Base-by-base conservation (phyloP, 2,329 filamentous ascomycete species). In the Penicillium occitanis region DNA sequence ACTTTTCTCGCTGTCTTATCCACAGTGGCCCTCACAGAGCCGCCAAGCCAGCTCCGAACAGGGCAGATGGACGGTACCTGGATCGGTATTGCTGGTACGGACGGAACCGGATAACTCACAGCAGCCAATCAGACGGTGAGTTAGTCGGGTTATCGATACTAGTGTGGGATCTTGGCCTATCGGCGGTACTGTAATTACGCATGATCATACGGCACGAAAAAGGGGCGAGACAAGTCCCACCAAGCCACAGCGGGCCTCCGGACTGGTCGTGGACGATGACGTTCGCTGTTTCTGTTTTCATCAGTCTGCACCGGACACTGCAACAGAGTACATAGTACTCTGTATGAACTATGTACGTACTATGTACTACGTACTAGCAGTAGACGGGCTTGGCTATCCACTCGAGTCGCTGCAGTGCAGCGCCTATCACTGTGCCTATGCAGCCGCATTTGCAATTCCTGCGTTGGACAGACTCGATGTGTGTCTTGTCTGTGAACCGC, bases 381-480 rank as follows among this genome's bases (percentile, higher is more conserved):
- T 44, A 46, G 42, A 46, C 22, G 30, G 48, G 48, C 48, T 51
- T 33, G 50, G 50, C 50, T 51, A 33, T 17, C 50, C 25, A 33
- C 25, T 33, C 50, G 28, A 14, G 13, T 30, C 28, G 44, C n/a
- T 48, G 50, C 8, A n/a, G 50, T n/a, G 13, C 22, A 28, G 22
- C 14, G 50, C 4, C 28, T 33, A 51, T 53, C 50, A 30, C 48
- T 8, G n/a, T 30, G 48, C 25, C 14, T 10, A 35, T 55, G 51
- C 51, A 55, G 51, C 30, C n/a, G 51, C 51, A 55, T 37, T 55
- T 55, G 51, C 30, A 55, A 55, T 35, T 28, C 14, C 33, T 40
- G 53, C n/a, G 33, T 25, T 22, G 53, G 53, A 37, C 53, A 37
- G 53, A 57, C 53, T 57, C 53, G 53, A 55, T 55, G 51, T 55